These are phyloP conservation scores for Kalanchoe fedtschenkoi DNA, from an alignment of 164 flowering plant species.

Conservation along the genomic window DNA sequence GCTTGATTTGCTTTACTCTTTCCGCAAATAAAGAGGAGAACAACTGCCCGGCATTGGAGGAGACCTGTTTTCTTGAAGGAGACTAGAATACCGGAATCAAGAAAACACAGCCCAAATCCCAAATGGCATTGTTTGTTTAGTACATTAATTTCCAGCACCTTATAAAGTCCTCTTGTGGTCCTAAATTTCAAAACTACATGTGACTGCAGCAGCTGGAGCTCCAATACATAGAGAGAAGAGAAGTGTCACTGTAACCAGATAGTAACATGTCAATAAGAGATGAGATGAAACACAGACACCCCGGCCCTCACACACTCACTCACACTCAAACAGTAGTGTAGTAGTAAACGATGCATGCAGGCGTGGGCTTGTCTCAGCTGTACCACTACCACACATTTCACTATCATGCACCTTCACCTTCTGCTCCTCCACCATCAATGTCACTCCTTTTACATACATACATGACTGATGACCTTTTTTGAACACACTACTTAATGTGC, in stretches of 20 bases:
- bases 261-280: slow-evolving; percentile 3
- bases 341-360: neutral
- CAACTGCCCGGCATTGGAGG: neutral
- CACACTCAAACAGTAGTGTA: too few relatives aligned
- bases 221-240: neutral
- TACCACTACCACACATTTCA: neutral
- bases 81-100: neutral
- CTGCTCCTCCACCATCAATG: neutral
- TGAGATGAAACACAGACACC: slow-evolving; percentile 1
- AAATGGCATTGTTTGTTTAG: neutral
- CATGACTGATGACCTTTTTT: too few relatives aligned
- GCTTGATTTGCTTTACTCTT: slow-evolving; percentile 5
- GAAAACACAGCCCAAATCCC: slow-evolving; percentile 1
- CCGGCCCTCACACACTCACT: neutral
- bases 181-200: neutral
- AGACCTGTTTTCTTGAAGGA: neutral
- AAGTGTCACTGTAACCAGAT: neutral
- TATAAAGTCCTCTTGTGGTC: neutral
- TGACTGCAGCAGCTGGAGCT: too few relatives aligned
- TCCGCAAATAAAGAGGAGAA: neutral
- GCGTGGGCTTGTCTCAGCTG: neutral
- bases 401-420: neutral
- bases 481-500: too few relatives aligned
- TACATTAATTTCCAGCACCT: neutral
- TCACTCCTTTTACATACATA: too few relatives aligned